Base-by-base conservation (phyloP, 1,139 yeast species). In the Suhomyces terraborum region DNA sequence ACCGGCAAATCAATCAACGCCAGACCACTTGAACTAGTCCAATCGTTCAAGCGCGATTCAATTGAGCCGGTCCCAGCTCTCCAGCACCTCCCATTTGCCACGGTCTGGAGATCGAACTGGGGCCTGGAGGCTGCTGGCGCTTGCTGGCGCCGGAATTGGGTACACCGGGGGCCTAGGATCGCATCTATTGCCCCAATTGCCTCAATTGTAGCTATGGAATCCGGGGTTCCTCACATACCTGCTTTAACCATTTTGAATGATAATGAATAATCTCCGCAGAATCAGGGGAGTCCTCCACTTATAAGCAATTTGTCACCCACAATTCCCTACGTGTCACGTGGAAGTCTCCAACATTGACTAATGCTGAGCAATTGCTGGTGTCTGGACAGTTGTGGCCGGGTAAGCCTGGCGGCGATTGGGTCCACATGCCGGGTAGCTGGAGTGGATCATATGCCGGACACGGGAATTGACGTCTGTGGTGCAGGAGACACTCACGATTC, bases 191-290 rank as follows among this genome's bases (percentile, higher is more conserved):
- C 27, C 13, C 3, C 4, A 6, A n/a, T 12, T 4, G 28, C 12
- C 25, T 7, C 17, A 14, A 2, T n/a, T 28, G 19, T 2, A 9
- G 12, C 18, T n/a, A 12, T 24, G 4, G 22, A 10, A 6, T 10
- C 8, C 28, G 12, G n/a, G 16, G 27, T 5, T 24, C 32, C 32
- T 12, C 10, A 63, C 69, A 28, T 55, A 64, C 69, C 69, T 50
- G 69, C 70, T 58, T 65, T 64, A 42, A 66, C 71, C 71, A 66
- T 66, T 37, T 41, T 41, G 25, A 27, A 27, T 31, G 26, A 19
- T 41, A 10, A 16, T 13, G 20, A 27, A 38, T 33, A 22, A n/a
- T 10, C 17, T n/a, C 24, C 27, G 20, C 16, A 19, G 25, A 35
- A 13, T 21, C 28, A 25, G 31, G 40, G 28, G 34, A 30, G 8